A percentile compares a stretch with the other conserved stretches of the same genome.
These are phyloP conservation scores for Pleoardoris graminearum DNA, from an alignment of 2,329 filamentous ascomycete species.

Conservation along the genomic window DNA sequence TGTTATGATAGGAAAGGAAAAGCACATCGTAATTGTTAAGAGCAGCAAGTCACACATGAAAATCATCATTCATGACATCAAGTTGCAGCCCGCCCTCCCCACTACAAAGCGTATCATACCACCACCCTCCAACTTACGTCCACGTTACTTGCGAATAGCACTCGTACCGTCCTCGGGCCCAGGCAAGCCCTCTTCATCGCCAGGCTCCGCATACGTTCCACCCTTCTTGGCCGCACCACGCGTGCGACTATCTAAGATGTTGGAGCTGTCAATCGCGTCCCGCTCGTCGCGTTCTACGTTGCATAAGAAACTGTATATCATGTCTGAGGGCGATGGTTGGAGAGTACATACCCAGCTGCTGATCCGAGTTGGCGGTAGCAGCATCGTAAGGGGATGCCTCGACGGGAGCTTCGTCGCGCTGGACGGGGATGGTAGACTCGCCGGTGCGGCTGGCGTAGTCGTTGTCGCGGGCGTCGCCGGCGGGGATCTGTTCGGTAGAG, in stretches of 20 bases:
- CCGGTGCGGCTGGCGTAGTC: slow-evolving; percentile 54
- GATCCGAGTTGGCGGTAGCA: slow-evolving; percentile 52
- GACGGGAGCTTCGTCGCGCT: slow-evolving; percentile 51
- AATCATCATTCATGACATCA: no score
- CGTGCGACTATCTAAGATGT: slow-evolving; percentile 54
- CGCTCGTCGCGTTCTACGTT: slow-evolving; percentile 47
- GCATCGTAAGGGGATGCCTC: slow-evolving; percentile 50
- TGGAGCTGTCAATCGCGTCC: slow-evolving; percentile 54
- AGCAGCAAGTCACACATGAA: no score
- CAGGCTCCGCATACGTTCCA: slow-evolving; percentile 55
- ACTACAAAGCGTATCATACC: no score
- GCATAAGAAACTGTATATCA: background rate
- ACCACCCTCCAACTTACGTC: no score
- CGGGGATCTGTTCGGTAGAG: slow-evolving; percentile 36
- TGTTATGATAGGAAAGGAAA: no score
- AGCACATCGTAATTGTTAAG: no score
- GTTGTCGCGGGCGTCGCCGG: slow-evolving; percentile 46
- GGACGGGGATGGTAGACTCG: slow-evolving; percentile 51
- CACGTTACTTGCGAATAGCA: slow-evolving; percentile 25
- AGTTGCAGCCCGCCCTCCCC: no score
- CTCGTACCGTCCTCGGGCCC: slow-evolving; percentile 41
- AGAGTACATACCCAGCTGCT: slow-evolving; percentile 48
- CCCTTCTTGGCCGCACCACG: slow-evolving; percentile 51
- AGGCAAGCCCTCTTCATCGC: slow-evolving; percentile 55
- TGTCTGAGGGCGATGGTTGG: no score